These are phyloP conservation scores for Candida namnaoensis DNA, from an alignment of 805 yeast species.

Conservation along the genomic window DNA sequence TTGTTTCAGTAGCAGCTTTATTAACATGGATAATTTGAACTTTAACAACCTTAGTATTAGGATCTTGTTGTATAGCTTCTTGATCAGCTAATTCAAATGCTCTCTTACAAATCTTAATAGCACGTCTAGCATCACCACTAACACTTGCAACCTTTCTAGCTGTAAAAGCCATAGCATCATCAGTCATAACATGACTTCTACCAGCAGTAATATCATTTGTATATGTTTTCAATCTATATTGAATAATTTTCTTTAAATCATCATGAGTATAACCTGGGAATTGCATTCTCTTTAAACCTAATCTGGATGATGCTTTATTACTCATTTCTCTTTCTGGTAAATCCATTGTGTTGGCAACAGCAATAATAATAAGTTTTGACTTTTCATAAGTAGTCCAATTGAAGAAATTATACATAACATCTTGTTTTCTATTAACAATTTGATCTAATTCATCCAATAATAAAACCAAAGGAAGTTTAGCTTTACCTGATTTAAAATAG, in stretches of 20 bases:
- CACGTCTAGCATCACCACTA: conserved; percentile 95
- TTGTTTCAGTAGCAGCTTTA: conserved; percentile 72
- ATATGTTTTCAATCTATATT: conserved; percentile 51
- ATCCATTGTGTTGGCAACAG: conserved; percentile 97
- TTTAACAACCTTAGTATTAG: conserved; percentile 26
- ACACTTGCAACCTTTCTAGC: conserved; percentile 93
- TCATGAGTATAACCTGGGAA: conserved; percentile 83
- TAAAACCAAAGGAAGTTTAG: conserved; percentile 42
- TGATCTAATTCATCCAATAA: conserved; percentile 92
- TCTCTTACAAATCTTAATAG: conserved; percentile 76
- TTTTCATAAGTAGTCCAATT: conserved; percentile 89
- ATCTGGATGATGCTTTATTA: conserved; percentile 83
- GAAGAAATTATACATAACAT: conserved; percentile 89
- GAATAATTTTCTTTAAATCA: conserved; percentile 69
- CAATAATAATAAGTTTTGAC: conserved; percentile 79
- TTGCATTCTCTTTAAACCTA: conserved; percentile 81
- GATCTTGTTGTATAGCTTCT: conserved; percentile 37
- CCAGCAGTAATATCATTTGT: conserved; percentile 14
- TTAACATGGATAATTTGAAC: conserved; percentile 71
- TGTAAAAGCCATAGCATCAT: conserved; percentile 85
- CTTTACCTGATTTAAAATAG: conserved; percentile 38
- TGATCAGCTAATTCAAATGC: conserved; percentile 78
- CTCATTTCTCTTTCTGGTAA: conserved; percentile 83
- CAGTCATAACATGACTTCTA: conserved; percentile 26
- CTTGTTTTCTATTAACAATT: conserved; percentile 71